Evolutionary conservation across 225 moss, liverwort and hornwort species (phyloP).

Genomic region (Takakia lepidozioides): DNA sequence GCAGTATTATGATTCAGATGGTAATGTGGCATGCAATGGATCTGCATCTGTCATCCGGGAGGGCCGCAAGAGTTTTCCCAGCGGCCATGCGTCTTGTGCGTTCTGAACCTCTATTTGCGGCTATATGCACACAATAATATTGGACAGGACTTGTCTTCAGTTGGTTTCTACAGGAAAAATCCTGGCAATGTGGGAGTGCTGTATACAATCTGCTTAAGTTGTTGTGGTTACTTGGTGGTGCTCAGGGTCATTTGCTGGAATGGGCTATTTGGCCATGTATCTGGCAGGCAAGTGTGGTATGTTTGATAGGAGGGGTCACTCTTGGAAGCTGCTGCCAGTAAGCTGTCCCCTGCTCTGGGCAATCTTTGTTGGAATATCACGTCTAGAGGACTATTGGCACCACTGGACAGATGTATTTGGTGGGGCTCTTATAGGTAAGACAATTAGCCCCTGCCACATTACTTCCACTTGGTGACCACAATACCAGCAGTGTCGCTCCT

Average conservation of each 20-base stretch:
- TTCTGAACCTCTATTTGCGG: not conserved
- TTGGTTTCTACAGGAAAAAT: too few relatives aligned
- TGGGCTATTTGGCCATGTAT: conserved; percentile 42
- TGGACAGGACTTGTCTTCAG: too few relatives aligned
- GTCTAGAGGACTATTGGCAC: conserved; percentile 51
- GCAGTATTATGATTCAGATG: not conserved
- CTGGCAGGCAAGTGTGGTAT: conserved; percentile 36
- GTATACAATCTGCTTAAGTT: not conserved
- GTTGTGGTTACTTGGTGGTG: not conserved
- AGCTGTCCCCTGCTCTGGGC: conserved; percentile 28
- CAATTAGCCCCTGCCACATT: too few relatives aligned
- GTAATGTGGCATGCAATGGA: conserved; percentile 1
- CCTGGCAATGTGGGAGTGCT: not conserved
- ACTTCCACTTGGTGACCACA: too few relatives aligned
- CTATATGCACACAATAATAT: too few relatives aligned
- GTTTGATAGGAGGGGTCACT: conserved; percentile 36
- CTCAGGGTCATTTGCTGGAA: conserved; percentile 52
- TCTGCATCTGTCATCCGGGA: not conserved
- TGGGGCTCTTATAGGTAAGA: conserved; percentile 36
- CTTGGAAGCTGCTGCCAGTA: conserved; percentile 28
- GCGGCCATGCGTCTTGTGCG: conserved; percentile 6
- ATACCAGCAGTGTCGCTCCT: too few relatives aligned
- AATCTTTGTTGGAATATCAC: conserved; percentile 34
- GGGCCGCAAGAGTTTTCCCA: conserved; percentile 6
- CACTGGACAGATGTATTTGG: conserved; percentile 42